phyloP scores from a whole-genome alignment of 2,329 filamentous ascomycete genomes.

The Calycina marina region DNA sequence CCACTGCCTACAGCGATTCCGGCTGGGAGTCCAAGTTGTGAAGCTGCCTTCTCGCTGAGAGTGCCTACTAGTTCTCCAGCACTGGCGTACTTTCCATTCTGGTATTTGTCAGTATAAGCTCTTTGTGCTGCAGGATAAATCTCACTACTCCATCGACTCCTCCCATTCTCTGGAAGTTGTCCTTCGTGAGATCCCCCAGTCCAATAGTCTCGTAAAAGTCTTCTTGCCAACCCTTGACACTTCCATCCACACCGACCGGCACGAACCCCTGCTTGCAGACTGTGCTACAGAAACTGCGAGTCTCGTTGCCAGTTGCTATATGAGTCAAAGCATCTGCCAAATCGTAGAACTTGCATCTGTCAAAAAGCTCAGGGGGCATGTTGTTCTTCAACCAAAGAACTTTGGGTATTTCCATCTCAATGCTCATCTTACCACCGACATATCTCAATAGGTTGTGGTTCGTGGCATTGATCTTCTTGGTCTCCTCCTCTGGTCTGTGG shows the following conservation, averaged over 20 bases:
- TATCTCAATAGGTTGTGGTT: conserved; percentile 88
- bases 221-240: conserved; percentile 95
- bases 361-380: conserved; percentile 85
- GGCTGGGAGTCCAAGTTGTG: conserved; percentile 68
- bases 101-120: conserved; percentile 13
- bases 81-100: conserved; percentile 87
- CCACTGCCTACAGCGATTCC: conserved; percentile 90
- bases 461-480: conserved; percentile 83
- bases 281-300: conserved; percentile 84
- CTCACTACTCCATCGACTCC: conserved; percentile 90
- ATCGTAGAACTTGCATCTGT: conserved; percentile 94
- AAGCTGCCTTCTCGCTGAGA: conserved; percentile 68
- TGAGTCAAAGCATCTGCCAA: conserved; percentile 86
- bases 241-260: conserved; percentile 91
- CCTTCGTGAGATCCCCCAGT: conserved; percentile 66
- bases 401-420: conserved; percentile 99
- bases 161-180: conserved; percentile 86
- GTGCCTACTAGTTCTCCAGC: conserved; percentile 83
- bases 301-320: conserved; percentile 83
- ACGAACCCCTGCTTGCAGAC: conserved; percentile 97
- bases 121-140: conserved; percentile 28
- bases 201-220: conserved; percentile 84
- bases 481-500: conserved; percentile 82
- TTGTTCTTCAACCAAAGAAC: conserved; percentile 97
- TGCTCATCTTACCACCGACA: conserved; percentile 95